Evolutionary conservation across 164 flowering plant genomes (phyloP), one percentile per base, ranked within the genome.

Genomic region (Warburgia ugandensis): DNA sequence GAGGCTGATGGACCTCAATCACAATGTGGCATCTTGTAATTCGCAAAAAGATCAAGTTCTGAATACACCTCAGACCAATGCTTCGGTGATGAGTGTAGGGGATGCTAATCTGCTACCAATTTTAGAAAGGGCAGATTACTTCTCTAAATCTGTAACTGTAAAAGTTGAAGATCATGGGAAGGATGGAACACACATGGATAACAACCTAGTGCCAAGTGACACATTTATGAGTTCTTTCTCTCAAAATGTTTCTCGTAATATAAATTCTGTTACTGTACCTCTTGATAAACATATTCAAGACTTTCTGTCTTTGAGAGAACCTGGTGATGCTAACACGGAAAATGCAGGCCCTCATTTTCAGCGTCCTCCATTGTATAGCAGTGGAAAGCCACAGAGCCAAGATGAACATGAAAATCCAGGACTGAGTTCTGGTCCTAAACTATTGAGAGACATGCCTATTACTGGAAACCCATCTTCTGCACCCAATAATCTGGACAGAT

Each of bases 401-500:
- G 68, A 43, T 36, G 73, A 58, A 52, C 72, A 55, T 32, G n/a
- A 48, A 31, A 67, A 53, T 5, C 40, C 28, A 0, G 17, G 36
- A 57, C 26, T 25, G 9, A 43, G 23, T 62, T 67, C 63, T 25
- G 42, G 60, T n/a, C 44, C 60, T 38, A 64, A 56, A 45, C 45
- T 61, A 6, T 51, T 72, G 12, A 64, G 54, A 58, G 54, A 29
- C 20, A 63, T 44, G 43, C 39, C 45, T 55, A 44, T 38, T 19
- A 38, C 63, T 4, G 79, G 69, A 33, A 71, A 27, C 42, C 56
- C 74, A 50, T 63, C 82, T 28, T 60, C 62, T 33, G 45, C 60
- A 56, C 71, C 68, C 47, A 73, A 73, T 60, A 81, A 72, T 69
- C 23, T 68, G 54, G 86, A 81, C 55, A 78, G 74, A 60, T 47